Evolutionary conservation across 1,139 yeast genomes (phyloP).

Genomic region (Barnettozyma hawaiiensis): DNA sequence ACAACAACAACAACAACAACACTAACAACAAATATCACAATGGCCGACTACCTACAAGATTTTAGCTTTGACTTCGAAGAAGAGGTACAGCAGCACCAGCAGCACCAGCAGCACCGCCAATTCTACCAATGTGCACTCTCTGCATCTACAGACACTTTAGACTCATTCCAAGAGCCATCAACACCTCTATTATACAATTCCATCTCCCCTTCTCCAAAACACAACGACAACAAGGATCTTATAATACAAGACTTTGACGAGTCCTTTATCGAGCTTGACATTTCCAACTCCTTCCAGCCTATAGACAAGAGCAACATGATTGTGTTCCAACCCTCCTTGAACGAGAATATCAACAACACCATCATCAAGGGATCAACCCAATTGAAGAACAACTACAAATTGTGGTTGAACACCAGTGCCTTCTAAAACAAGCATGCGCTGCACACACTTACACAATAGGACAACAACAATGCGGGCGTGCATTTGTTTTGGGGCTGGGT

Average conservation of each 20-base stretch:
- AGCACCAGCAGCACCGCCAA: constrained; percentile 1
- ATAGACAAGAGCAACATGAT: constrained; percentile 5
- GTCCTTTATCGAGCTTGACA: constrained; percentile 20
- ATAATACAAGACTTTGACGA: constrained; percentile 18
- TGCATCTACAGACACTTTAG: constrained; percentile 6
- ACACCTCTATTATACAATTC: constrained; percentile 24
- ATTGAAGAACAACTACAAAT: constrained; percentile 24
- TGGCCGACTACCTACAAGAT: constrained; percentile 16
- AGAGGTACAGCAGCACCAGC: constrained; percentile 2
- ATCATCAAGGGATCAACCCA: constrained; percentile 20
- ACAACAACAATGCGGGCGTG: no score
- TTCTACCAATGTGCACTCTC: constrained; percentile 6
- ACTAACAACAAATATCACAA: constrained; percentile 3
- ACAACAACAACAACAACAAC: constrained; percentile 1
- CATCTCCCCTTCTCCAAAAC: constrained; percentile 9
- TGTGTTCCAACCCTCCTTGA: constrained; percentile 2
- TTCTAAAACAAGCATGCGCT: not conserved
- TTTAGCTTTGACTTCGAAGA: constrained; percentile 13
- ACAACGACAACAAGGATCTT: constrained; percentile 11
- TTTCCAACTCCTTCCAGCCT: constrained; percentile 10
- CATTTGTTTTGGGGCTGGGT: not conserved
- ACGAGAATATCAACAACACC: constrained; percentile 16
- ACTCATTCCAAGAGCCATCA: constrained; percentile 13
- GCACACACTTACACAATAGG: no score
- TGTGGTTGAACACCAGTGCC: constrained; percentile 16